Percentiles rank a stretch among this genome's conserved stretches.
These are phyloP conservation scores for Rhynchosporium graminicola DNA, from an alignment of 2,329 filamentous ascomycete genomes.

Conservation along the genomic window DNA sequence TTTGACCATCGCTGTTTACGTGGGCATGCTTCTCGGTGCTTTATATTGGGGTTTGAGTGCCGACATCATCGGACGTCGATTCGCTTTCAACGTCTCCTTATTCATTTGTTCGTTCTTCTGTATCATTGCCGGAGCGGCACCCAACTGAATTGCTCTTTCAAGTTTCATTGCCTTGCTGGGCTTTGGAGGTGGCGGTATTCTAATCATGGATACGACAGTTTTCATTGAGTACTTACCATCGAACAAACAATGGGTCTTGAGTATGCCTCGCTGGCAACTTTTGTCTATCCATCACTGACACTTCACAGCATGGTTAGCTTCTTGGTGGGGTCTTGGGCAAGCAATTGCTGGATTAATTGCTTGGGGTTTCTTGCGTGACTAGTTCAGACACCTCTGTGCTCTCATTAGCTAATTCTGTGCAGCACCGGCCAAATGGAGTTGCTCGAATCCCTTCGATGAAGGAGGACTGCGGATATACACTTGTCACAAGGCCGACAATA, in stretches of 20 bases:
- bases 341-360: conserved; percentile 38
- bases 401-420: not conserved
- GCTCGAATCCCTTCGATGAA: conserved; percentile 37
- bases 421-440: conserved; percentile 50
- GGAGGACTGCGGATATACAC: conserved; percentile 37
- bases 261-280: conserved; percentile 17
- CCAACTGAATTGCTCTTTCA: conserved; percentile 65
- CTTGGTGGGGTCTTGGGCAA: conserved; percentile 50
- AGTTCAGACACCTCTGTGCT: not conserved
- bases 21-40: conserved; percentile 56
- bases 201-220: conserved; percentile 53
- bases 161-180: conserved; percentile 63
- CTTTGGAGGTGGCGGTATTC: conserved; percentile 65
- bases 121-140: conserved; percentile 65
- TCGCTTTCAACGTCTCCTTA: conserved; percentile 68
- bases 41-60: conserved; percentile 69
- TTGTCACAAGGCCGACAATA: conserved; percentile 54
- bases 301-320: conserved; percentile 52
- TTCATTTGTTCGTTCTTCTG: conserved; percentile 63
- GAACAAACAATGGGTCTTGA: conserved; percentile 64
- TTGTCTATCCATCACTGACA: conserved; percentile 8
- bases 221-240: conserved; percentile 55
- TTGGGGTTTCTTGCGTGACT: conserved; percentile 34
- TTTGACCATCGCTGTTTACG: conserved; percentile 63
- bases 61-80: conserved; percentile 67